phyloP scores from a whole-genome alignment of 2,329 filamentous ascomycete genomes.

The Paecilomyces niveus region DNA sequence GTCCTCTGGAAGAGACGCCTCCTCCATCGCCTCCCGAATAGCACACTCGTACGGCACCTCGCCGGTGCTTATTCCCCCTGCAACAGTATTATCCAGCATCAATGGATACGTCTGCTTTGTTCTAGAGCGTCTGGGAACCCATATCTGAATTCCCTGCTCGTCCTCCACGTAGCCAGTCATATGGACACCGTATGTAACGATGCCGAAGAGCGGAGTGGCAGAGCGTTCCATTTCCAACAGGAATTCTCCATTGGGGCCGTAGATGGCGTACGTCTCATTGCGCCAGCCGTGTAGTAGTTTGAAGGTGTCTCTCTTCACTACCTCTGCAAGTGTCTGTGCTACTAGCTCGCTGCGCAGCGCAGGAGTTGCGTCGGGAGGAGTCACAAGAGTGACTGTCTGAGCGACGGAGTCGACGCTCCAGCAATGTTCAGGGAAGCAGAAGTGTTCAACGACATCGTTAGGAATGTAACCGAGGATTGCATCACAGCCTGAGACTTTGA shows the following conservation, averaged over 20 bases:
- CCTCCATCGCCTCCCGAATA: conserved; percentile 79
- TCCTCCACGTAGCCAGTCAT: conserved; percentile 65
- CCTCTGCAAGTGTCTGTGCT: conserved; percentile 54
- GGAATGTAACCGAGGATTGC: conserved; percentile 56
- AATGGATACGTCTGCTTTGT: conserved; percentile 80
- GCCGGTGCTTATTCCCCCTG: conserved; percentile 73
- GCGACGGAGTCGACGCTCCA: conserved; percentile 54
- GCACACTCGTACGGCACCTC: conserved; percentile 76
- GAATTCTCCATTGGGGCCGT: conserved; percentile 50
- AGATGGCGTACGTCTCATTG: conserved; percentile 73
- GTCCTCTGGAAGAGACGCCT: conserved; percentile 69
- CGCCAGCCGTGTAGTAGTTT: conserved; percentile 71
- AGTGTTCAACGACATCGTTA: conserved; percentile 37
- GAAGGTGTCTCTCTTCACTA: conserved; percentile 66
- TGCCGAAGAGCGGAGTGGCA: conserved; percentile 66
- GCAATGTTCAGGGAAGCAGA: conserved; percentile 47
- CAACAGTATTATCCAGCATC: conserved; percentile 95
- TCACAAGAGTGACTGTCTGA: conserved; percentile 56
- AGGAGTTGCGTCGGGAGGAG: conserved; percentile 51
- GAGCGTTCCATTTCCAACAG: conserved; percentile 72
- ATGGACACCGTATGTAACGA: conserved; percentile 73
- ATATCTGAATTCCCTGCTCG: conserved; percentile 61
- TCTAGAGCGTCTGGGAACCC: conserved; percentile 70
- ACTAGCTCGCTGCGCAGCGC: conserved; percentile 55
- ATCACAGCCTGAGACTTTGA: conserved; percentile 61